A percentile compares a stretch with the other conserved stretches of the same genome.
These are phyloP conservation scores for Boletus pseudo-olivaceus DNA, from an alignment of 768 basidiomycete species.

Conservation along the genomic window DNA sequence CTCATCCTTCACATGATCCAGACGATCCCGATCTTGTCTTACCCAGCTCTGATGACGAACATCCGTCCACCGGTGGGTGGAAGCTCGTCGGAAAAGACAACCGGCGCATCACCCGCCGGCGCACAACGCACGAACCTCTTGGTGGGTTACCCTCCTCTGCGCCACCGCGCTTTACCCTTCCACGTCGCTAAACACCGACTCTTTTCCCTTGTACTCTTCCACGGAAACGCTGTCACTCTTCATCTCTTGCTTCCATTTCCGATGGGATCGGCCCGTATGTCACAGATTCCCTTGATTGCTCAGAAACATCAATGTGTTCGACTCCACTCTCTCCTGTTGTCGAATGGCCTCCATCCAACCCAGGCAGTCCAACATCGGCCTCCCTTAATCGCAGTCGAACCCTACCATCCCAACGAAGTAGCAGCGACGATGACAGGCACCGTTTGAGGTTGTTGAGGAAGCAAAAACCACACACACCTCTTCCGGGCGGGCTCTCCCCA, in stretches of 20 bases:
- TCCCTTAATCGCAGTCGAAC: slow-evolving; percentile 58
- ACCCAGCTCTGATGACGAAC: slow-evolving; percentile 48
- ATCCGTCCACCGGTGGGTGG: slow-evolving; percentile 49
- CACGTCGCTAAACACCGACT: slow-evolving; percentile 26
- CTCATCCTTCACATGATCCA: slow-evolving; percentile 17
- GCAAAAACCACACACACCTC: slow-evolving; percentile 43
- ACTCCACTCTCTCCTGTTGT: slow-evolving; percentile 46
- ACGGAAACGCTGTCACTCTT: neutral
- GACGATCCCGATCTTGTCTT: slow-evolving; percentile 48
- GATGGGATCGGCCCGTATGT: slow-evolving; percentile 9
- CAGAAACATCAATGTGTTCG: slow-evolving; percentile 26
- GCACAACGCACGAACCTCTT: slow-evolving; percentile 51
- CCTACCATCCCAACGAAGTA: slow-evolving; percentile 40
- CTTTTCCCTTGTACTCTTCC: slow-evolving; percentile 9
- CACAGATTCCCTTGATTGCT: slow-evolving; percentile 19
- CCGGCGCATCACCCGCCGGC: slow-evolving; percentile 48
- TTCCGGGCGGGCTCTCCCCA: slow-evolving; percentile 17
- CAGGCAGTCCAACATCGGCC: slow-evolving; percentile 29
- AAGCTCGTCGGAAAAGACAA: slow-evolving; percentile 43
- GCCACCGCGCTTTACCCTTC: slow-evolving; percentile 28
- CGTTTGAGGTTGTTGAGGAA: slow-evolving; percentile 46
- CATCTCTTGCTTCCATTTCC: slow-evolving; percentile 6
- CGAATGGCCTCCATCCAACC: slow-evolving; percentile 39
- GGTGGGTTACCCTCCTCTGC: slow-evolving; percentile 34
- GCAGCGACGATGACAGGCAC: slow-evolving; percentile 36